Percentiles rank a stretch among this genome's conserved stretches.
These are phyloP conservation scores for Botrytis medusae DNA, from an alignment of 2,329 filamentous ascomycete species.

Conservation along the genomic window DNA sequence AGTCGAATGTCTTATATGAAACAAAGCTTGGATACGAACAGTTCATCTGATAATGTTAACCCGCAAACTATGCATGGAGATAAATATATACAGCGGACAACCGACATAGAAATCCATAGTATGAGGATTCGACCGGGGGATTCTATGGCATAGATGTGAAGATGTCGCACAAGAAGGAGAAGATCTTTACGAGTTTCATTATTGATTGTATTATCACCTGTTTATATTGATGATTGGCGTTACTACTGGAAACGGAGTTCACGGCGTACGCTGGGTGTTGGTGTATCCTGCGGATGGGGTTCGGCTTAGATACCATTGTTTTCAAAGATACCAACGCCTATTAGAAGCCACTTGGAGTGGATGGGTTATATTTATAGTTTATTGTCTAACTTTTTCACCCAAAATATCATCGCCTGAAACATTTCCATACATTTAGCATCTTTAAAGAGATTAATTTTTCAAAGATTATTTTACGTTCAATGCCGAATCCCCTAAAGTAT, in stretches of 20 bases:
- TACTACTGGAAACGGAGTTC: neutral
- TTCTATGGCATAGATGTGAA: neutral
- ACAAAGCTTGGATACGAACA: neutral
- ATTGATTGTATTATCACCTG: neutral
- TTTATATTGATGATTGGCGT: neutral
- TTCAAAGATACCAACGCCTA: neutral
- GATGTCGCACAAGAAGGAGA: neutral
- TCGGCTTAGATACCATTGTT: neutral
- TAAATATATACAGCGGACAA: conserved; percentile 16
- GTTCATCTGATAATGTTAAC: neutral
- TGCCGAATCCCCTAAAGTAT: neutral
- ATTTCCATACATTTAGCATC: neutral
- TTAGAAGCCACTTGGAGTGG: neutral
- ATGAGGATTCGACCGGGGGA: neutral
- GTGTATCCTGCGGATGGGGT: neutral
- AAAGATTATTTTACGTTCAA: neutral
- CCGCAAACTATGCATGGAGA: conserved; percentile 5
- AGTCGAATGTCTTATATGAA: conserved; percentile 10
- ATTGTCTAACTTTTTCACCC: neutral
- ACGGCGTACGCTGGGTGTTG: neutral
- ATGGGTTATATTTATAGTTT: neutral
- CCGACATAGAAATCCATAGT: conserved; percentile 17
- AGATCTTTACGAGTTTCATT: neutral
- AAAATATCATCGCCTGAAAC: neutral
- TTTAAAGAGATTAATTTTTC: neutral